A percentile compares a stretch with the other conserved stretches of the same genome.
Conservation (phyloP, 805 yeast genomes). For the Zygotorulaspora florentina region DNA sequence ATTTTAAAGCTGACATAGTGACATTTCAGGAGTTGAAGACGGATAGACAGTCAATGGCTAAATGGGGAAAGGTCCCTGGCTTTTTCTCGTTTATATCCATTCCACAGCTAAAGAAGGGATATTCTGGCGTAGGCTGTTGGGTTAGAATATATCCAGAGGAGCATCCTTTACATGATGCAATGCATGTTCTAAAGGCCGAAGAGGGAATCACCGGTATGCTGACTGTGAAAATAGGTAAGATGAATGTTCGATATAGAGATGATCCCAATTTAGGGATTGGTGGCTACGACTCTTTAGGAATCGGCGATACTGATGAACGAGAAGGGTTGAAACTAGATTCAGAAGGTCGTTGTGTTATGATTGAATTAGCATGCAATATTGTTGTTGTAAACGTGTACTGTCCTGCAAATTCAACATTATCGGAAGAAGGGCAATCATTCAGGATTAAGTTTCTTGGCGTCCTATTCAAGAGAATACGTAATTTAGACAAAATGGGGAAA, state of each 20-base stretch:
- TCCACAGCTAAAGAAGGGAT: slow-evolving; percentile 70
- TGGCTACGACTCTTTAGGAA: slow-evolving; percentile 50
- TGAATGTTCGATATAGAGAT: slow-evolving; percentile 22
- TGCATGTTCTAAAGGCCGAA: slow-evolving; percentile 70
- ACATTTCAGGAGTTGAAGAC: slow-evolving; percentile 84
- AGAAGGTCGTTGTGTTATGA: slow-evolving; percentile 79
- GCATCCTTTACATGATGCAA: slow-evolving; percentile 39
- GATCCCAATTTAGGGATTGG: slow-evolving; percentile 48
- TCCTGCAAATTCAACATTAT: slow-evolving; percentile 81
- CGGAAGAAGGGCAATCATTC: slow-evolving; percentile 60
- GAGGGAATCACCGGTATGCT: slow-evolving; percentile 82
- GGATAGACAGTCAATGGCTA: slow-evolving; percentile 42
- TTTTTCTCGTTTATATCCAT: slow-evolving; percentile 65
- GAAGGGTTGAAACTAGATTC: slow-evolving; percentile 51
- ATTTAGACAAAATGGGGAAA: slow-evolving; percentile 54
- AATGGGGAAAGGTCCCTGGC: slow-evolving; percentile 49
- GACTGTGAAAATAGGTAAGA: slow-evolving; percentile 22
- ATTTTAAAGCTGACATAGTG: slow-evolving; percentile 68
- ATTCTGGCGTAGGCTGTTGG: slow-evolving; percentile 88
- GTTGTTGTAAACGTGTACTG: slow-evolving; percentile 73
- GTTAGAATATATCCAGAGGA: slow-evolving; percentile 47
- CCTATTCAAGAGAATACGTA: slow-evolving; percentile 58
- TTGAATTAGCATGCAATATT: slow-evolving; percentile 62
- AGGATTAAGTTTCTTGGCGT: slow-evolving; percentile 54
- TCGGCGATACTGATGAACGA: slow-evolving; percentile 35